These are phyloP conservation scores for Alternaria sp. DNA, from an alignment of 2,329 filamentous ascomycete genomes.

Conservation along the genomic window DNA sequence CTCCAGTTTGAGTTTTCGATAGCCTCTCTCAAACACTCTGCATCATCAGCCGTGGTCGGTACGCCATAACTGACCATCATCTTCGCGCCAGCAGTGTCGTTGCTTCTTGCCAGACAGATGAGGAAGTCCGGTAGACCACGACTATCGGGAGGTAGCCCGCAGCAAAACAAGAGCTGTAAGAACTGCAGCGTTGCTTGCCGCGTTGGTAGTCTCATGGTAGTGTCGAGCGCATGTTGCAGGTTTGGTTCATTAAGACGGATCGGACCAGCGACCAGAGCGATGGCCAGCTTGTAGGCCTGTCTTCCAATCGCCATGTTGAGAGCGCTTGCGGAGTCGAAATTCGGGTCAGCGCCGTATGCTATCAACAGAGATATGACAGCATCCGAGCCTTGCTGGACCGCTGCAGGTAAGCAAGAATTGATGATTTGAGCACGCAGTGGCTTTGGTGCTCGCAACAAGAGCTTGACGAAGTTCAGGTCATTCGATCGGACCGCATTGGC, in stretches of 20 bases:
- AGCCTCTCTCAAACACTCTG: conserved; percentile 38
- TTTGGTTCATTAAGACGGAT: conserved; percentile 29
- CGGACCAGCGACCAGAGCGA: conserved; percentile 38
- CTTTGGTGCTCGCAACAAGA: conserved; percentile 43
- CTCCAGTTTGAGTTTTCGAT: conserved; percentile 38
- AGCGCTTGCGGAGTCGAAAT: conserved; percentile 42
- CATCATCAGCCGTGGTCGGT: conserved; percentile 35
- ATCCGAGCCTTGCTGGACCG: conserved; percentile 42
- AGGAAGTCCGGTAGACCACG: conserved; percentile 38
- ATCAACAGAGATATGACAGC: conserved; percentile 37
- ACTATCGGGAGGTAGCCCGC: conserved; percentile 37
- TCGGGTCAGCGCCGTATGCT: conserved; percentile 44
- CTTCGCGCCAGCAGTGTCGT: conserved; percentile 36
- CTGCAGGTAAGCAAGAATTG: conserved; percentile 40
- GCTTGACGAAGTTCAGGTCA: conserved; percentile 37
- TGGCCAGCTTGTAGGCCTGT: conserved; percentile 37
- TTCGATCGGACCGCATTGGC: conserved; percentile 40
- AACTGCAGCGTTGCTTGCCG: conserved; percentile 36
- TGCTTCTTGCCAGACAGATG: conserved; percentile 34
- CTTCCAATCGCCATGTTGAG: conserved; percentile 40
- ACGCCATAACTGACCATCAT: conserved; percentile 42
- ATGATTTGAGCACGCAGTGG: conserved; percentile 37
- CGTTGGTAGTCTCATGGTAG: conserved; percentile 37
- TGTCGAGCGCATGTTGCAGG: conserved; percentile 38
- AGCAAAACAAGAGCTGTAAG: conserved; percentile 43